phyloP scores from a whole-genome alignment of 2,329 filamentous ascomycete genomes.

The Aaosphaeria pasadenensis region DNA sequence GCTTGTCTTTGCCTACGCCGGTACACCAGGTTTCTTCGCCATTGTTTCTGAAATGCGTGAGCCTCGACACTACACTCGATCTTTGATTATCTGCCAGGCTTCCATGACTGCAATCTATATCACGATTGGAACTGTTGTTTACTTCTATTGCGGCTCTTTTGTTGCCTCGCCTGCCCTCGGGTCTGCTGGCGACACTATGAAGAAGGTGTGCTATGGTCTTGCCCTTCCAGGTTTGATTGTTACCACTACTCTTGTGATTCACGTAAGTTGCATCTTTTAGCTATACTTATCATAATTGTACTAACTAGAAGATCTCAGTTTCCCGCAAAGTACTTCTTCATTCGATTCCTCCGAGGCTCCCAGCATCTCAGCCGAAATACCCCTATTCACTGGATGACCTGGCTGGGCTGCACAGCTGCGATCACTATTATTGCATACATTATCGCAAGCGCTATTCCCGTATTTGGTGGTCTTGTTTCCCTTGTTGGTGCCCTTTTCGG shows the following conservation, averaged over 20 bases:
- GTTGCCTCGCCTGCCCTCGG: slow-evolving; percentile 66
- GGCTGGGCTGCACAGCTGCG: slow-evolving; percentile 54
- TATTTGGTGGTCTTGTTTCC: slow-evolving; percentile 50
- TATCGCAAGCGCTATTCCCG: slow-evolving; percentile 50
- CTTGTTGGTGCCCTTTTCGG: slow-evolving; percentile 49
- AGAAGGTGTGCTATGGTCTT: slow-evolving; percentile 66
- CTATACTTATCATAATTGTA: neutral
- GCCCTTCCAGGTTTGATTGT: slow-evolving; percentile 70
- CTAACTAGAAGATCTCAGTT: neutral
- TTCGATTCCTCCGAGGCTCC: slow-evolving; percentile 54
- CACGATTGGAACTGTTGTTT: slow-evolving; percentile 65
- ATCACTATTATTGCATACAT: slow-evolving; percentile 47
- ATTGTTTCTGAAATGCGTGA: slow-evolving; percentile 64
- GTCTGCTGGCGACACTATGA: slow-evolving; percentile 55
- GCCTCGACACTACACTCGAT: slow-evolving; percentile 60
- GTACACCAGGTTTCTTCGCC: slow-evolving; percentile 53
- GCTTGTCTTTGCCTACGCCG: slow-evolving; percentile 3
- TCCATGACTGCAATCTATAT: slow-evolving; percentile 62
- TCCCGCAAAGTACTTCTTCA: slow-evolving; percentile 54
- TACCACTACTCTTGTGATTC: slow-evolving; percentile 68
- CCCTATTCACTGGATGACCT: slow-evolving; percentile 50
- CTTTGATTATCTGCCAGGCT: slow-evolving; percentile 60
- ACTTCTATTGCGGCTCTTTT: slow-evolving; percentile 60
- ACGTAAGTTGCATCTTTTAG: slow-evolving; percentile 57
- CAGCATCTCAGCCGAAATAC: slow-evolving; percentile 52